Base-by-base conservation (phyloP, 2,329 filamentous ascomycete species). In the Penicillium sp. region DNA sequence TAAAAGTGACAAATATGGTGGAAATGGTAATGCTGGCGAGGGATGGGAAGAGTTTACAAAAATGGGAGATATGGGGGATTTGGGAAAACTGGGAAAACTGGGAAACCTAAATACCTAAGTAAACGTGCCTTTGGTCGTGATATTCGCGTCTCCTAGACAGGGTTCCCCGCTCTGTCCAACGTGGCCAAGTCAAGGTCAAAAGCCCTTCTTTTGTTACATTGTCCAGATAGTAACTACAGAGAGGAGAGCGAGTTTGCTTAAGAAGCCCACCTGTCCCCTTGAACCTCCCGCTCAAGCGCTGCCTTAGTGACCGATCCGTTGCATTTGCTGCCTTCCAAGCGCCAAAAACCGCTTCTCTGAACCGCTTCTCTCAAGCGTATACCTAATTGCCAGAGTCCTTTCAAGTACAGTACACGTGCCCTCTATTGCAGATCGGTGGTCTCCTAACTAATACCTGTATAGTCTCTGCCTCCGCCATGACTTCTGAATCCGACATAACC, bases 401-500 rank as follows among this genome's bases (percentile, higher is more conserved):
- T 12, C 34, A 18, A 39, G 43, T 45, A 45, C 34, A 45, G 34
- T 45, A 45, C 43, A 32, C 25, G 26, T 45, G 43, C 43, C 43
- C 34, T 45, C 25, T 45, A 32, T 45, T 45, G 12, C 24, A 39
- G 43, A 45, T 39, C 12, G 13, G 25, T 45, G 35, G 43, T 11
- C 35, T 45, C 35, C 43, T 28, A 45, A 45, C 29, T 45, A 45
- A 45, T 45, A 45, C 43, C 18, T 39, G 34, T 33, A 42, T 42
- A 42, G 39, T 43, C 39, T 27, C 33, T 27, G 26, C 33, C 36
- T 40, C 28, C 44, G 37, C 29, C 44, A 46, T 46, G 44, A 34
- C 37, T 46, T 39, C 44, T 33, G 36, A 40, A 39, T 46, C 36
- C 36, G 44, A 46, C n/a, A 46, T 46, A 39, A 40, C 36, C 32